Percentiles rank a stretch among this genome's conserved stretches.
These are phyloP conservation scores for Dictyostelium purpureum DNA, from an alignment of 78 protist species.

Conservation along the genomic window DNA sequence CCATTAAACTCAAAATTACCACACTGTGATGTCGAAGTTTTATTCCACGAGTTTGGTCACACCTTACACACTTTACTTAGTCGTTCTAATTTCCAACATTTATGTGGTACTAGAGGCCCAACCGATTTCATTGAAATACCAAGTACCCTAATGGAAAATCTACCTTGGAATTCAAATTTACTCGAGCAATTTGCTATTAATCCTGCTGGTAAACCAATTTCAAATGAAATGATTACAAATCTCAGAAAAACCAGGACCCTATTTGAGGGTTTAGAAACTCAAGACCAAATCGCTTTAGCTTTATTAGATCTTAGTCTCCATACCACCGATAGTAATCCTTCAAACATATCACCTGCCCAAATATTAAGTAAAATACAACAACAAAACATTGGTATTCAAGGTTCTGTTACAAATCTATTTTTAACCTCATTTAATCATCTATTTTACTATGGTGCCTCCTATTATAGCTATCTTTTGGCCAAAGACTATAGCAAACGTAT, in stretches of 20 bases:
- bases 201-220: conserved; percentile 1
- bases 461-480: conserved; percentile 48
- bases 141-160: conserved; percentile 73
- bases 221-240: not conserved
- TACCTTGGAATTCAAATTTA: conserved; percentile 11
- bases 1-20: not conserved
- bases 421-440: conserved; percentile 14
- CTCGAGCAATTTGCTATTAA: conserved; percentile 53
- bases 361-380: not conserved
- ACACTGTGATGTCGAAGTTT: not conserved
- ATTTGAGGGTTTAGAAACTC: conserved; percentile 43
- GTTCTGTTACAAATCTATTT: not conserved
- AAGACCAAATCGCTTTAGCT: conserved; percentile 38
- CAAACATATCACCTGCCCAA: not conserved
- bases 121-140: conserved; percentile 79
- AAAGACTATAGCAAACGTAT: conserved; percentile 5
- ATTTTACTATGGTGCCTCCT: conserved; percentile 44
- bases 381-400: conserved; percentile 8
- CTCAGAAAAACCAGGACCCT: not conserved
- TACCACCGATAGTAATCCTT: not conserved
- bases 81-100: conserved; percentile 55
- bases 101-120: conserved; percentile 78
- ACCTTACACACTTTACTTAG: conserved; percentile 18
- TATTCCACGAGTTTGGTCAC: conserved; percentile 80
- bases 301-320: not conserved